phyloP scores from a whole-genome alignment of 768 basidiomycete species.

The Pulveroboletus frians region DNA sequence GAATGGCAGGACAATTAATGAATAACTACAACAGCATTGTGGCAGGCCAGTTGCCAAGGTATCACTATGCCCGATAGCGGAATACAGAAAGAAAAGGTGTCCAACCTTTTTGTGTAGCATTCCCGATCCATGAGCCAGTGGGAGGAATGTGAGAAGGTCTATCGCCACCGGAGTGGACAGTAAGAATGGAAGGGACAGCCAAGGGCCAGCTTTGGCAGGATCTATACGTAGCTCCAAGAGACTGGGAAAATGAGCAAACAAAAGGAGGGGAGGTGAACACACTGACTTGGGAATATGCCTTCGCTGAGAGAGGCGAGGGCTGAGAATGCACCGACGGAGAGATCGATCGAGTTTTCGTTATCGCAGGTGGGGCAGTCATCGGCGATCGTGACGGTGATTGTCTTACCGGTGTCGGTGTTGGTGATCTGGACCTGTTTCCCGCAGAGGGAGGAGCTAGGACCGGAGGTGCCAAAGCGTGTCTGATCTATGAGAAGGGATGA shows the following conservation, averaged over 20 bases:
- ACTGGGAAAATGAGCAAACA: slow-evolving; percentile 14
- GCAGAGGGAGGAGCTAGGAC: slow-evolving; percentile 52
- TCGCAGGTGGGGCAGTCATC: slow-evolving; percentile 81
- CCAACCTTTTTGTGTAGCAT: slow-evolving; percentile 1
- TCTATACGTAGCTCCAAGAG: slow-evolving; percentile 23
- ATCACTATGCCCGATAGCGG: slow-evolving; percentile 17
- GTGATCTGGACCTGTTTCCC: slow-evolving; percentile 60
- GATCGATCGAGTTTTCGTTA: slow-evolving; percentile 63
- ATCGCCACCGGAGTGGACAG: slow-evolving; percentile 42
- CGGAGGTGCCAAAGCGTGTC: slow-evolving; percentile 45
- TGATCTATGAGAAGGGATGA: slow-evolving; percentile 36
- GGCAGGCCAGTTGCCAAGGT: slow-evolving; percentile 10
- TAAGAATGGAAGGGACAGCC: slow-evolving; percentile 4
- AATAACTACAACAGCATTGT: slow-evolving; percentile 4
- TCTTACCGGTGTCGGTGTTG: slow-evolving; percentile 48
- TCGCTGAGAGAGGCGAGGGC: slow-evolving; percentile 42
- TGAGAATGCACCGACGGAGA: slow-evolving; percentile 65
- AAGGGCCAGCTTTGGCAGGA: slow-evolving; percentile 17
- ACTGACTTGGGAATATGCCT: slow-evolving; percentile 59
- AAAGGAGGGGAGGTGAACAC: background rate
- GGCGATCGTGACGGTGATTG: slow-evolving; percentile 60
- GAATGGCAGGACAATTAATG: background rate
- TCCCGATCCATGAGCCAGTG: slow-evolving; percentile 1
- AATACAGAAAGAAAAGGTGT: slow-evolving; percentile 4
- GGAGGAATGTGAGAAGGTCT: slow-evolving; percentile 5